Base-by-base conservation (phyloP, 2,329 filamentous ascomycete genomes). In the Penicillium sp. region DNA sequence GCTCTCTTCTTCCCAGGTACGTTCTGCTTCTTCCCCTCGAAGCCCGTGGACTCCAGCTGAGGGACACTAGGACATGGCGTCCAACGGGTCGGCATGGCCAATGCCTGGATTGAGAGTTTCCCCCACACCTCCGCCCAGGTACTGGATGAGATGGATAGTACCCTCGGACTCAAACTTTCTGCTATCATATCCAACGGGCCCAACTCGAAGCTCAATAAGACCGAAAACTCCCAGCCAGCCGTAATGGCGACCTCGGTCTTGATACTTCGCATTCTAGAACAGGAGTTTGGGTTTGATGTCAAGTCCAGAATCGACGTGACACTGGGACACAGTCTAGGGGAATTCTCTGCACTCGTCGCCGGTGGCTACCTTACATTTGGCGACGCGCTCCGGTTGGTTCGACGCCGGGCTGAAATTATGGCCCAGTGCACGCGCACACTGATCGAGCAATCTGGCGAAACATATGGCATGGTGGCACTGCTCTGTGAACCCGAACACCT, bases 221-320 rank as follows among this genome's bases (percentile, higher is more conserved):
- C 93, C 4, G 85, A 89, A 60, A 92, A 96, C 70, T 89, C 93
- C 4, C 93, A 97, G 73, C 93, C 93, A 1, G 92, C 93, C 65
- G 96, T 97, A 73, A 96, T 97, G 91, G 90, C 92, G 13, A 94
- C 91, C 4, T 95, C 90, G 27, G 87, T 97, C 68, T 83, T 96
- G 55, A 95, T 97, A 67, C 81, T 97, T 50, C 88, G 90, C 52
- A 86, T 97, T 56, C 81, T 97, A 59, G 91, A 97, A 76, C 79
- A 83, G 57, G 90, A 96, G 62, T 97, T 93, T 69, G 85, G 83
- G 39, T 96, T 97, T 75, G 80, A 83, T 53, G 83, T 87, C 6
- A 75, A 79, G 8, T 83, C 89, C 52, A 81, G 87, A 55, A 86
- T 92, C 41, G 90, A 96, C 74, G 85, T 95, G 34, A 90, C 89